Evolutionary conservation across 1,284 basidiomycete genomes (phyloP), one percentile per base, ranked within the genome.

Genomic region (Ustilago shanxiensis): DNA sequence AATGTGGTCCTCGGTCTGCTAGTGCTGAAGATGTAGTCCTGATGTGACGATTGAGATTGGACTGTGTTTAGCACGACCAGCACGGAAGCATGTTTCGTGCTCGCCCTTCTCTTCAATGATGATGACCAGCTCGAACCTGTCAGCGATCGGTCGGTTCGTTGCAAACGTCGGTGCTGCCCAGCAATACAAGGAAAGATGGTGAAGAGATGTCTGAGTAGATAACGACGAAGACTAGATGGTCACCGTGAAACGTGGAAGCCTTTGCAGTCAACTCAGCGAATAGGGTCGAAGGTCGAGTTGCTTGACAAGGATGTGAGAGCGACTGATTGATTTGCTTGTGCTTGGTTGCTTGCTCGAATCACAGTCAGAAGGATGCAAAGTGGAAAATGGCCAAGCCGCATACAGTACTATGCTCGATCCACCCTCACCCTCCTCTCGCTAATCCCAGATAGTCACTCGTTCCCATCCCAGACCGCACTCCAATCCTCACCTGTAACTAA

Each of bases 331-430:
- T 49, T 14, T 28, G 47, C 24, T 26, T 11, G 26, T 11, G 26
- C 5, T 44, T 6, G 20, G n/a, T 44, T 44, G 41, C 41, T 44
- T 11, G 41, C n/a, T 44, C 41, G 37, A 41, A 41, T 14, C 7
- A 11, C 41, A 44, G n/a, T 16, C 33, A 20, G 22, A 55, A 58
- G 52, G 49, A 45, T 65, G 62, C 62, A 65, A 45, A 65, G 62
- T 65, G 62, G 62, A 65, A 53, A 53, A 39, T 65, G 54, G 20
- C 41, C 44, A 65, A 65, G 62, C 62, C 55, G 62, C 62, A 65
- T 65, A 65, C 62, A 33, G n/a, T n/a, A 47, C 7, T 33, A 33
- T n/a, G n/a, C 24, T n/a, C 20, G 10, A 22, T 14, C 20, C 24
- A 22, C 7, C 45, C 24, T 47, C n/a, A 22, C 44, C 4, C 44